These are phyloP conservation scores for Aurantiochytrium sp. DNA, from an alignment of 108 stramenopile genomes.

Conservation along the genomic window DNA sequence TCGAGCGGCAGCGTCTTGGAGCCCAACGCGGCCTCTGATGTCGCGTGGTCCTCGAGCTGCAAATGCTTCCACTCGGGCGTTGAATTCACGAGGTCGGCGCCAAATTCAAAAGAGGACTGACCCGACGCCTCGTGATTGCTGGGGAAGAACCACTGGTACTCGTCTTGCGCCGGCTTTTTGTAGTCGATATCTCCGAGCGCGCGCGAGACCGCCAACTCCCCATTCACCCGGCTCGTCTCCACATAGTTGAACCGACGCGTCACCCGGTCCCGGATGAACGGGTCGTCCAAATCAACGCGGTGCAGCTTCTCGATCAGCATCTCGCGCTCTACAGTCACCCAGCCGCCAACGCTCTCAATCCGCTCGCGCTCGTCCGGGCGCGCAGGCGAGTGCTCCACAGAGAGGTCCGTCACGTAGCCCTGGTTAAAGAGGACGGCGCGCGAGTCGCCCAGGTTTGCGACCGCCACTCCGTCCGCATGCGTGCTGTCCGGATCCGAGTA, in stretches of 20 bases:
- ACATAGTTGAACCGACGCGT: slow-evolving; percentile 9
- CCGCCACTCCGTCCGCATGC: background rate
- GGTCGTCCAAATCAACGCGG: background rate
- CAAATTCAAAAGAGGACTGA: background rate
- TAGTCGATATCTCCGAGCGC: slow-evolving; percentile 28
- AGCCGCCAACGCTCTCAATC: slow-evolving; percentile 31
- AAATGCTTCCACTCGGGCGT: background rate
- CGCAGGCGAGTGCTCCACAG: background rate
- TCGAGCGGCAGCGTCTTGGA: background rate
- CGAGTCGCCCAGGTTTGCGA: slow-evolving; percentile 1
- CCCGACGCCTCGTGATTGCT: background rate
- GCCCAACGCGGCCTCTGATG: background rate
- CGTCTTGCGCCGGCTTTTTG: slow-evolving; percentile 1
- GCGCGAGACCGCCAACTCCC: slow-evolving; percentile 25
- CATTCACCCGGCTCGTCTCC: slow-evolving; percentile 19
- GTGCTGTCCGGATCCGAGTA: background rate
- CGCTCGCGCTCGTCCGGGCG: background rate
- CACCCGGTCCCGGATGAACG: background rate
- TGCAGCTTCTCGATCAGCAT: slow-evolving; percentile 5
- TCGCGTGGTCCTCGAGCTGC: background rate
- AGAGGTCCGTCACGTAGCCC: background rate
- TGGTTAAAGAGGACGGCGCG: background rate
- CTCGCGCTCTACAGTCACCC: slow-evolving; percentile 21
- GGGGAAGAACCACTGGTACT: background rate
- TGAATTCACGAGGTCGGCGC: background rate